These are phyloP conservation scores for Chamaenerion angustifolium DNA, from an alignment of 345 rosid species.

Conservation along the genomic window DNA sequence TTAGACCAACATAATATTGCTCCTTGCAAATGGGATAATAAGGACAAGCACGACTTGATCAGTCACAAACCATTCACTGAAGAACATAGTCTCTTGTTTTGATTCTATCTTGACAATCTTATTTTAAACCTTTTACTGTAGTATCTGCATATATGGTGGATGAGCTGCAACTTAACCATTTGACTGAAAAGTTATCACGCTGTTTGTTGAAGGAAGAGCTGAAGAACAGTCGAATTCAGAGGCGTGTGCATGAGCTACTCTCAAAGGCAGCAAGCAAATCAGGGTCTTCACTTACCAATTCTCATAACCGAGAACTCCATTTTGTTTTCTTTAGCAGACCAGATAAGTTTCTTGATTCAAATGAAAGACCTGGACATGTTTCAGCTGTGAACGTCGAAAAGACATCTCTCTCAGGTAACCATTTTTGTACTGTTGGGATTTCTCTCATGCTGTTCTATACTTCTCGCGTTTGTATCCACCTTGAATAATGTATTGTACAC, in stretches of 20 bases:
- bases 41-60: no score
- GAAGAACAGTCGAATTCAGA: constrained; percentile 46
- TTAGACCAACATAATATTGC: no score
- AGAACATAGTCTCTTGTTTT: no score
- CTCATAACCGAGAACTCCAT: constrained; percentile 62
- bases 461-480: no score
- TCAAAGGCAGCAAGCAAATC: constrained; percentile 40
- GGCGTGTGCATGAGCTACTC: constrained; percentile 61
- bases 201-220: constrained; percentile 54
- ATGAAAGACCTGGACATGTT: constrained; percentile 44
- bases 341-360: constrained; percentile 49
- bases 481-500: no score
- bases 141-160: not conserved
- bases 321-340: constrained; percentile 81
- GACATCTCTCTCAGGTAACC: constrained; percentile 61
- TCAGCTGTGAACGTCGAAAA: constrained; percentile 63
- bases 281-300: constrained; percentile 22
- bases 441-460: no score
- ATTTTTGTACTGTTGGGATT: not conserved
- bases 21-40: no score
- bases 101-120: not conserved
- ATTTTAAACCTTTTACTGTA: not conserved
- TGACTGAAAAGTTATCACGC: not conserved
- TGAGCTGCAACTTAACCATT: not conserved
- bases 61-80: no score